These are phyloP conservation scores for Acanthochlamys bracteata DNA, from an alignment of 106 monocot genomes.

Conservation along the genomic window DNA sequence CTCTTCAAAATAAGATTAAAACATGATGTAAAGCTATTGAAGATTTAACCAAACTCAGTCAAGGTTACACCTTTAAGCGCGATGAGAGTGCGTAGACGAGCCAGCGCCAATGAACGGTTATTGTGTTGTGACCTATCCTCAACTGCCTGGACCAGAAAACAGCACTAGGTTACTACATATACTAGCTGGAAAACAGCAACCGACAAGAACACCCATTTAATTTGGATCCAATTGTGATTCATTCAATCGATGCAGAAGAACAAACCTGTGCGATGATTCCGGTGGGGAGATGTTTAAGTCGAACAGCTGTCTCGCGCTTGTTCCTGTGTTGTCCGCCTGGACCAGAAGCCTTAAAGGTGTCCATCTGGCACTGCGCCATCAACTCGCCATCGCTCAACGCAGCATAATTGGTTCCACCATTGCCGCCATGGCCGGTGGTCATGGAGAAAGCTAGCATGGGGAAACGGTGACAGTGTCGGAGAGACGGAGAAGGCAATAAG, in stretches of 20 bases:
- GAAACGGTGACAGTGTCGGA: not conserved
- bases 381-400: conserved; percentile 67
- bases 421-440: conserved; percentile 7
- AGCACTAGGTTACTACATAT: no score
- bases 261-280: conserved; percentile 79
- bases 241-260: not conserved
- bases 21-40: no score
- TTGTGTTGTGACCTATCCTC: conserved; percentile 94
- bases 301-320: conserved; percentile 93
- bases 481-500: not conserved
- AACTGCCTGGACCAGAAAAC: conserved; percentile 42
- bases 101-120: conserved; percentile 70
- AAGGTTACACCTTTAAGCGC: conserved; percentile 63
- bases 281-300: conserved; percentile 78
- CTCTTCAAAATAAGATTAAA: no score
- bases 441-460: conserved; percentile 6
- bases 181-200: no score
- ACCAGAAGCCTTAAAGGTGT: conserved; percentile 80
- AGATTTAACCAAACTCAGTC: no score
- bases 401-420: conserved; percentile 27
- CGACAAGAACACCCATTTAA: not conserved
- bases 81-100: conserved; percentile 64
- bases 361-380: conserved; percentile 87
- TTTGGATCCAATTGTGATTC: no score
- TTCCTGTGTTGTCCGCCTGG: conserved; percentile 98